Conservation (phyloP, 2,329 filamentous ascomycete species). For the Fusarium agapanthi region DNA sequence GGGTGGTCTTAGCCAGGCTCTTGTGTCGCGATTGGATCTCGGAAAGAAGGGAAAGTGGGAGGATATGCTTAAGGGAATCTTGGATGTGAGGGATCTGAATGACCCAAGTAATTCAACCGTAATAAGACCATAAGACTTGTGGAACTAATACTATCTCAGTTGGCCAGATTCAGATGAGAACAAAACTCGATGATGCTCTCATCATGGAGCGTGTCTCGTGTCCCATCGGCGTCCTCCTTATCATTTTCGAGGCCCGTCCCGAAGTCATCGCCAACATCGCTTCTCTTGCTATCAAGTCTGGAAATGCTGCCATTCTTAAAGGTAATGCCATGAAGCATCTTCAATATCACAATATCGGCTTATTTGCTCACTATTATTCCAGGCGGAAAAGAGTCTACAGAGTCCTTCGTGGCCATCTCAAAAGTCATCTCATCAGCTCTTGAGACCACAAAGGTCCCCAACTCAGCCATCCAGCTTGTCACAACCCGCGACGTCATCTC, state of each 20-base stretch:
- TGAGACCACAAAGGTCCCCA: slow-evolving; percentile 76
- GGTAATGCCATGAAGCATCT: slow-evolving; percentile 60
- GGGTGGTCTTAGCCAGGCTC: slow-evolving; percentile 80
- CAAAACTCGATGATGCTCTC: slow-evolving; percentile 85
- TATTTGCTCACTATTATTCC: not conserved
- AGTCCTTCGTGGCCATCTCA: slow-evolving; percentile 94
- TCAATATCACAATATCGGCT: too few relatives aligned
- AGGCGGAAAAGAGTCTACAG: slow-evolving; percentile 93
- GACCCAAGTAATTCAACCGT: slow-evolving; percentile 74
- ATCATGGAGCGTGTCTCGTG: slow-evolving; percentile 88
- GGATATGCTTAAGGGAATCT: slow-evolving; percentile 95
- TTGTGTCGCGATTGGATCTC: slow-evolving; percentile 89
- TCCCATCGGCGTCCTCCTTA: slow-evolving; percentile 95
- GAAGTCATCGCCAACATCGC: slow-evolving; percentile 99
- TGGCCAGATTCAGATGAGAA: slow-evolving; percentile 84
- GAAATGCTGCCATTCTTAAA: slow-evolving; percentile 96
- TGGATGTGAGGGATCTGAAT: slow-evolving; percentile 83
- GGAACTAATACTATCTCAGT: slow-evolving; percentile 58
- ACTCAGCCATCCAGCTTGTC: slow-evolving; percentile 90
- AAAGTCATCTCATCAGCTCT: slow-evolving; percentile 83
- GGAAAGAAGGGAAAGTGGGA: slow-evolving; percentile 91
- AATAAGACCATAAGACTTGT: not conserved
- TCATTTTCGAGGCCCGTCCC: slow-evolving; percentile 97
- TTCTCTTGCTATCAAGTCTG: slow-evolving; percentile 93
- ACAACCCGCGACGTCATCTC: slow-evolving; percentile 91